Percentiles rank a stretch among this genome's conserved stretches.
Conservation (phyloP, 768 basidiomycete species). For the Pisolithus microcarpus region DNA sequence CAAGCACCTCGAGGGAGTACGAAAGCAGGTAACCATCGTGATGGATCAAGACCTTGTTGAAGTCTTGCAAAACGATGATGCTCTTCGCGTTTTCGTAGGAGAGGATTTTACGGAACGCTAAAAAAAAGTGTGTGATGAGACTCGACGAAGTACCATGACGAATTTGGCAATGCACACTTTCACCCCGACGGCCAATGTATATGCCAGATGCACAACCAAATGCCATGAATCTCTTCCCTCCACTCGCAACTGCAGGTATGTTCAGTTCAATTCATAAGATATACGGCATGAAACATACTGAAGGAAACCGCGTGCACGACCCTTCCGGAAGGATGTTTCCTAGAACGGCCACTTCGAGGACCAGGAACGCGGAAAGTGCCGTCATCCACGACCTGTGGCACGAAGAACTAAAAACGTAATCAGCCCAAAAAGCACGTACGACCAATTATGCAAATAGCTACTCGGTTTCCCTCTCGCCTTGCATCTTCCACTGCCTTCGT, state of each 20-base stretch:
- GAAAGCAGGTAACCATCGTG: slow-evolving; percentile 49
- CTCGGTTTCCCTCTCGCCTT: slow-evolving; percentile 68
- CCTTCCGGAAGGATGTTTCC: slow-evolving; percentile 45
- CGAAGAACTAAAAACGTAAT: slow-evolving; percentile 51
- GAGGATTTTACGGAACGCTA: slow-evolving; percentile 59
- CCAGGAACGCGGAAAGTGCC: slow-evolving; percentile 50
- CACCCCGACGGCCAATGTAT: slow-evolving; percentile 52
- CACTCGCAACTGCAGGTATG: slow-evolving; percentile 32
- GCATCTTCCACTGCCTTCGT: slow-evolving; percentile 58
- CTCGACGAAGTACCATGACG: not conserved
- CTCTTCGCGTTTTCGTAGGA: slow-evolving; percentile 40
- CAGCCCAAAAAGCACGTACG: slow-evolving; percentile 2
- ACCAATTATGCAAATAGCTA: slow-evolving; percentile 22
- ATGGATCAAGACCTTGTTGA: slow-evolving; percentile 65
- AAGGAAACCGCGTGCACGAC: slow-evolving; percentile 57
- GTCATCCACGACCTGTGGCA: slow-evolving; percentile 50
- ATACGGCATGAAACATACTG: slow-evolving; percentile 35
- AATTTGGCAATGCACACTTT: slow-evolving; percentile 35
- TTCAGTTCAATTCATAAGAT: not conserved
- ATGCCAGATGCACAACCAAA: slow-evolving; percentile 64
- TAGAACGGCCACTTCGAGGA: slow-evolving; percentile 24
- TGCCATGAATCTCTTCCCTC: slow-evolving; percentile 51
- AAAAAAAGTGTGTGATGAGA: slow-evolving; percentile 1
- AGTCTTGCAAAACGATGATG: slow-evolving; percentile 51
- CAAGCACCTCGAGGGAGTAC: slow-evolving; percentile 68